Conservation (phyloP, 768 basidiomycete species). For the Amyloporia xantha region DNA sequence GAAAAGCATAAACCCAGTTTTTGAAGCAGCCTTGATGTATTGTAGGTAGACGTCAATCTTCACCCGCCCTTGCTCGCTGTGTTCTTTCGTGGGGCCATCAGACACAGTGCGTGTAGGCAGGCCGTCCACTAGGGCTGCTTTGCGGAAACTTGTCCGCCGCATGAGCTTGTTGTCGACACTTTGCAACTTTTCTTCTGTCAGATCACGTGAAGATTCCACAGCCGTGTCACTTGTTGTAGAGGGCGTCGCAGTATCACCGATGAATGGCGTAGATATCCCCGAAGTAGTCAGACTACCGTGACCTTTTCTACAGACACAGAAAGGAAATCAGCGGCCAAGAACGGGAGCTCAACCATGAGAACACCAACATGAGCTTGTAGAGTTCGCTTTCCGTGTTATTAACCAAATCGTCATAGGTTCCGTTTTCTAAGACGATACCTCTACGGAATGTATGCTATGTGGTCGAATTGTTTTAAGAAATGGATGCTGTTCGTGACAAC, state of each 20-base stretch:
- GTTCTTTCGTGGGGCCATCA: conserved; percentile 56
- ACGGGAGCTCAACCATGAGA: neutral
- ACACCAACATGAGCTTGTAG: conserved; percentile 65
- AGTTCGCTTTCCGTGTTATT: conserved; percentile 58
- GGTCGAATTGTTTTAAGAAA: conserved; percentile 75
- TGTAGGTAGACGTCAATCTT: conserved; percentile 67
- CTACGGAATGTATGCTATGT: conserved; percentile 68
- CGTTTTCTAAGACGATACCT: conserved; percentile 76
- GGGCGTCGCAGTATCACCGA: conserved; percentile 23
- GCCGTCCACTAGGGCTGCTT: conserved; percentile 42
- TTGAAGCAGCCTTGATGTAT: conserved; percentile 79
- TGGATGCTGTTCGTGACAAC: conserved; percentile 84
- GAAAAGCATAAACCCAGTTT: conserved; percentile 54
- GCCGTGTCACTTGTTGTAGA: conserved; percentile 19
- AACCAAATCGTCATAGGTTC: conserved; percentile 56
- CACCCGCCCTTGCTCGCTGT: conserved; percentile 75
- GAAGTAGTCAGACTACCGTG: conserved; percentile 20
- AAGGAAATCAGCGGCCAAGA: neutral
- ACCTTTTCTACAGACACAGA: conserved; percentile 16
- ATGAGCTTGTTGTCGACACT: conserved; percentile 50
- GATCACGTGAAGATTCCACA: conserved; percentile 14
- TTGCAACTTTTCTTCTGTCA: conserved; percentile 22
- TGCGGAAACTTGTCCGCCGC: conserved; percentile 51
- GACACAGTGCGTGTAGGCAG: conserved; percentile 34
- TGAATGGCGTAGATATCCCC: conserved; percentile 26